A percentile compares a stretch with the other conserved stretches of the same genome.
These are phyloP conservation scores for Colletotrichum lentis DNA, from an alignment of 2,329 filamentous ascomycete species.

Conservation along the genomic window DNA sequence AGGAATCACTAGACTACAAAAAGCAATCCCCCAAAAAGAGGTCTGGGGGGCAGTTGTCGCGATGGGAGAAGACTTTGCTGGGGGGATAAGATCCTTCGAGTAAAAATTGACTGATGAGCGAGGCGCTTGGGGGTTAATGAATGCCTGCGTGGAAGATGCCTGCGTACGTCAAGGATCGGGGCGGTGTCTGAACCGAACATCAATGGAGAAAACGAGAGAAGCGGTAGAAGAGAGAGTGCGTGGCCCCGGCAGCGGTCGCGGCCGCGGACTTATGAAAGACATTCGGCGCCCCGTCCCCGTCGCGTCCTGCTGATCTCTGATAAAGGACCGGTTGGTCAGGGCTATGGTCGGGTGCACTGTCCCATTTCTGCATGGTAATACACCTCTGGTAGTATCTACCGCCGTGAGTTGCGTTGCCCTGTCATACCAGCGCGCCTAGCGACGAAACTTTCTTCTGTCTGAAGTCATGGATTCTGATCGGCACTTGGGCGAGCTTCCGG, in stretches of 20 bases:
- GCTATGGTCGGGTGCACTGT: slow-evolving; percentile 15
- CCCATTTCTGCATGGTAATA: neutral
- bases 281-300: slow-evolving; percentile 28
- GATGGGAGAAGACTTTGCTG: neutral
- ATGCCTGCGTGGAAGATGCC: slow-evolving; percentile 1
- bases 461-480: slow-evolving; percentile 33
- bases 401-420: neutral
- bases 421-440: neutral
- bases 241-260: slow-evolving; percentile 10
- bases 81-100: neutral
- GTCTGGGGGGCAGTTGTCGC: neutral
- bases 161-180: slow-evolving; percentile 24
- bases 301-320: slow-evolving; percentile 8
- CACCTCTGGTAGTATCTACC: neutral
- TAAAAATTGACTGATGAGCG: neutral
- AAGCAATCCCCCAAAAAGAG: neutral
- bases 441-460: slow-evolving; percentile 6
- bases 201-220: slow-evolving; percentile 18
- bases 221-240: neutral
- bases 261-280: slow-evolving; percentile 28
- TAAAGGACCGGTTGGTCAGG: slow-evolving; percentile 27
- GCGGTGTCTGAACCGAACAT: slow-evolving; percentile 31
- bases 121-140: slow-evolving; percentile 19
- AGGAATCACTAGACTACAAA: neutral
- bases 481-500: slow-evolving; percentile 22